Evolutionary conservation across 768 basidiomycete species (phyloP), one percentile per base, ranked within the genome.

Genomic region (Trametes villosa): DNA sequence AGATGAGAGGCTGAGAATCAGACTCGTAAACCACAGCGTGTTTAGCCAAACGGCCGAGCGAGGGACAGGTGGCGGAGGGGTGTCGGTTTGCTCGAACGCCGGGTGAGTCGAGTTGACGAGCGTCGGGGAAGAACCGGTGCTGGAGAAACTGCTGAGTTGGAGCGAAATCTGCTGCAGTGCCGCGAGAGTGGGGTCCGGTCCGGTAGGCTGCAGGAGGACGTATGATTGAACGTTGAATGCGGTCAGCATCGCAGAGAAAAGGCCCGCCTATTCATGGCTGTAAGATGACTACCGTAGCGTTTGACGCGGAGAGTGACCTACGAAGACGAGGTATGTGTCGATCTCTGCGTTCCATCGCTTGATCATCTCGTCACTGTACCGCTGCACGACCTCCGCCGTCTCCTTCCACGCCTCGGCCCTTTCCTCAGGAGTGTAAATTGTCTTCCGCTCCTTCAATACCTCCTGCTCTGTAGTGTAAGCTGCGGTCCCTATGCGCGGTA

Each of bases 341-440:
- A n/a, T n/a, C n/a, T n/a, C n/a, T n/a, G n/a, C n/a, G n/a, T n/a
- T n/a, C n/a, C n/a, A n/a, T n/a, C n/a, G n/a, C n/a, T n/a, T n/a
- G n/a, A n/a, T n/a, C n/a, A n/a, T n/a, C n/a, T n/a, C n/a, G n/a
- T n/a, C n/a, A n/a, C 49, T 51, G 18, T 58, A 51, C 18, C 13
- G 26, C 40, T 51, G 34, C 7, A 45, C 48, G 0, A 22, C 31
- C 8, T 18, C 29, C 1, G 57, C 30, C 2, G 18, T 31, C 20
- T 50, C 31, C 4, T 24, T 22, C 40, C 40, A 51, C 15, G 57
- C 57, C 20, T 34, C 15, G 7, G 26, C n/a, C 4, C 29, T 38
- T 84, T 86, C 71, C 75, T 86, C 48, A 0, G 36, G 41, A 6
- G 57, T 59, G 17, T 44, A n/a, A n/a, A n/a, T n/a, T n/a, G n/a